A percentile compares a stretch with the other conserved stretches of the same genome.
Conservation (phyloP, 225 moss, liverwort and hornwort species). For the Marchantia paleacea region DNA sequence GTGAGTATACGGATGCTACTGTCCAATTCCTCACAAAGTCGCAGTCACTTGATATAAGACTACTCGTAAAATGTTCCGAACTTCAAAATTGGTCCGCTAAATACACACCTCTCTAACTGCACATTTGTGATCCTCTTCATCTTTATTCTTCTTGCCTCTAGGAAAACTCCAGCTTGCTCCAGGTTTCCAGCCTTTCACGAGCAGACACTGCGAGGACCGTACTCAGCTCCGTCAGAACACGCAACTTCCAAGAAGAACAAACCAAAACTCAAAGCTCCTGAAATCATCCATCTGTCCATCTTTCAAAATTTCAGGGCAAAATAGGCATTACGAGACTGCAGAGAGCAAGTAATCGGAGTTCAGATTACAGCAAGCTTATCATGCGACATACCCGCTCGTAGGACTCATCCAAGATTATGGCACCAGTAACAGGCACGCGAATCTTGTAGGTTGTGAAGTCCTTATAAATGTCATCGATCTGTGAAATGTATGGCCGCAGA, state of each 20-base stretch:
- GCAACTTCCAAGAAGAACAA: neutral
- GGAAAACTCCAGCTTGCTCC: conserved; percentile 99
- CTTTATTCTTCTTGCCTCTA: conserved; percentile 96
- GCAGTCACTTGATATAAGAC: neutral
- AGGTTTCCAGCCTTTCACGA: conserved; percentile 98
- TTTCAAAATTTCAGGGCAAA: neutral
- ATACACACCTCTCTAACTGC: conserved; percentile 64
- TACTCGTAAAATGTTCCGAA: neutral
- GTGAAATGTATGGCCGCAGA: conserved; percentile 77
- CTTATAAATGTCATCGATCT: conserved; percentile 95
- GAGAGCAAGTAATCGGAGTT: no score
- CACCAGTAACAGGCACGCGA: conserved; percentile 90
- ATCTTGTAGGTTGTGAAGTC: conserved; percentile 97
- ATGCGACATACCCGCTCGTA: conserved; percentile 63
- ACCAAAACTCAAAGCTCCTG: neutral
- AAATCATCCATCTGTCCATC: neutral
- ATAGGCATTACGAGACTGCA: neutral
- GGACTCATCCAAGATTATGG: conserved; percentile 84
- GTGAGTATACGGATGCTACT: neutral
- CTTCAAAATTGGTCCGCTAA: neutral
- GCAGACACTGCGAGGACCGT: conserved; percentile 50
- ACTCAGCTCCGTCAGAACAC: neutral
- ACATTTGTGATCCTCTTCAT: conserved; percentile 77
- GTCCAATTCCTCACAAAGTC: no score
- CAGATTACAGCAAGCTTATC: neutral